Percentiles rank a stretch among this genome's conserved stretches.
Conservation (phyloP, 441 rosid species). For the Corymbia citriodora region DNA sequence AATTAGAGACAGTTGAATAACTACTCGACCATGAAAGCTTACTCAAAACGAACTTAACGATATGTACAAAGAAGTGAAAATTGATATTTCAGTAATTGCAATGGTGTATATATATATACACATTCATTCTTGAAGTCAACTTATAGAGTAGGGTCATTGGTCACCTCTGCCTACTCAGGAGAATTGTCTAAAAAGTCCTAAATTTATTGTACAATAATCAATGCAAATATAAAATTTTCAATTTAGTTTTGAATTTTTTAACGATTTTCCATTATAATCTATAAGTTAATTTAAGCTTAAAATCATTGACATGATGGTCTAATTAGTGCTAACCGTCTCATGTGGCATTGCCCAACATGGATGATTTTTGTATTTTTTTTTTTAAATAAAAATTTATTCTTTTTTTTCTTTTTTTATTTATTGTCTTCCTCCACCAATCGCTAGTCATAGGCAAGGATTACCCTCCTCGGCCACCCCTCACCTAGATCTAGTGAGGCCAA, state of each 20-base stretch:
- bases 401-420: not conserved
- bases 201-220: fast-evolving
- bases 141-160: not conserved
- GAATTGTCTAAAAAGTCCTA: not conserved
- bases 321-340: fast-evolving
- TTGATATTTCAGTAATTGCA: not conserved
- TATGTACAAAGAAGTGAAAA: not conserved
- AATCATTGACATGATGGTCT: fast-evolving
- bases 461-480: not conserved
- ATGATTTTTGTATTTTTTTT: not conserved
- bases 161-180: not conserved
- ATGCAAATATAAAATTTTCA: too few species aligned
- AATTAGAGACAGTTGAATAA: not conserved
- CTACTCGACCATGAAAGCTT: not conserved
- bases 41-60: not conserved
- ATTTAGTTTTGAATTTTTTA: not conserved
- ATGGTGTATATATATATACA: not conserved
- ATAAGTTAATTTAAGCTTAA: not conserved
- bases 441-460: not conserved
- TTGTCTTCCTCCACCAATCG: not conserved
- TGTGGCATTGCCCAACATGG: fast-evolving
- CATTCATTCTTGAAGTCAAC: not conserved
- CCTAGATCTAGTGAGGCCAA: not conserved
- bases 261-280: not conserved
- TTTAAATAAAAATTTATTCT: too few species aligned